These are phyloP conservation scores for Cladophialophora exuberans DNA, from an alignment of 2,329 filamentous ascomycete species.

Conservation along the genomic window DNA sequence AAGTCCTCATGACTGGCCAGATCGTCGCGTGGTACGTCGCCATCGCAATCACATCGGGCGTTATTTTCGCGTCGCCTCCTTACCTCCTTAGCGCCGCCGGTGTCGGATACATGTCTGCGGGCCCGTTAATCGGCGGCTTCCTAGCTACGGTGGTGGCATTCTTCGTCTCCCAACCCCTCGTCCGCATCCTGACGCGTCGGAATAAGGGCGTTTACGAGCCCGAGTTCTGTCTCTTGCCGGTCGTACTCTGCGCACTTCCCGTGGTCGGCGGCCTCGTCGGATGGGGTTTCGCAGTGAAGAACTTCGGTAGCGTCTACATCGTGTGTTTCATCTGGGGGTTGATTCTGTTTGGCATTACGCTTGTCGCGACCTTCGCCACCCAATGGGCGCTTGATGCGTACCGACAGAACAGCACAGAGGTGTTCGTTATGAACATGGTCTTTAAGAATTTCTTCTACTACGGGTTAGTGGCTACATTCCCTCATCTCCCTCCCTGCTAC, in stretches of 20 bases:
- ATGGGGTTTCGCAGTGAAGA: conserved; percentile 36
- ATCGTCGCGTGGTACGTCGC: conserved; percentile 36
- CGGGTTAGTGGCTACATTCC: too few relatives aligned
- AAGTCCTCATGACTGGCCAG: conserved; percentile 35
- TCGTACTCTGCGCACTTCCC: conserved; percentile 10
- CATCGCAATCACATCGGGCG: conserved; percentile 34
- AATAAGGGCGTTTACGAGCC: conserved; percentile 47
- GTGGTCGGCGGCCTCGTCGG: conserved; percentile 40
- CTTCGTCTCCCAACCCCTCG: conserved; percentile 37
- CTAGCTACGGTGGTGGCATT: conserved; percentile 23
- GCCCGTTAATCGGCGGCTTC: conserved; percentile 20
- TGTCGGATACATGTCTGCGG: conserved; percentile 33
- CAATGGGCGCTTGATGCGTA: conserved; percentile 24
- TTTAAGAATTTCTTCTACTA: conserved; percentile 32
- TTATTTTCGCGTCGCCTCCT: conserved; percentile 38
- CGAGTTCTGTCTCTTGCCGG: conserved; percentile 42
- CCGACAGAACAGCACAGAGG: conserved; percentile 24
- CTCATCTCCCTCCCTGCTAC: too few relatives aligned
- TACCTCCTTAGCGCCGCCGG: conserved; percentile 36
- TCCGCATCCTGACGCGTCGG: conserved; percentile 44
- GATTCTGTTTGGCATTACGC: conserved; percentile 23
- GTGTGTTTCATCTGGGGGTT: conserved; percentile 24
- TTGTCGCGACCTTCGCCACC: conserved; percentile 19
- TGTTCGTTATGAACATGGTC: conserved; percentile 31
- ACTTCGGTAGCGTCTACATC: conserved; percentile 15